These are phyloP conservation scores for Xerocomellus intermedius DNA, from an alignment of 768 basidiomycete genomes.

Conservation along the genomic window DNA sequence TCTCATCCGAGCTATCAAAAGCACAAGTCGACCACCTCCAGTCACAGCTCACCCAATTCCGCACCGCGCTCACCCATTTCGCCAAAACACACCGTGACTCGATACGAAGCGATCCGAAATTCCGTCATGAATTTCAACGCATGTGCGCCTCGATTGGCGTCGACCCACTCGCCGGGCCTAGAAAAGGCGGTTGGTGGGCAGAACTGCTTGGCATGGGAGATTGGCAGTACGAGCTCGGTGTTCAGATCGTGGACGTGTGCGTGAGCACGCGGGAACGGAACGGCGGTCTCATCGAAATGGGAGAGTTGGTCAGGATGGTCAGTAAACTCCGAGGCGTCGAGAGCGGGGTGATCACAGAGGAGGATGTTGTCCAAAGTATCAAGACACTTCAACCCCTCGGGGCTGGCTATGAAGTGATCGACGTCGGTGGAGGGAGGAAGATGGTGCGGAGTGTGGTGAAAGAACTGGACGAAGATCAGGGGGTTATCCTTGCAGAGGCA, in stretches of 20 bases:
- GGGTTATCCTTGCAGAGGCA: slow-evolving; percentile 74
- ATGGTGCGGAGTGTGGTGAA: slow-evolving; percentile 89
- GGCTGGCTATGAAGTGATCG: slow-evolving; percentile 87
- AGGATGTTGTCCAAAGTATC: slow-evolving; percentile 82
- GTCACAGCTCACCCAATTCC: slow-evolving; percentile 81
- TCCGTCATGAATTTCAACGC: slow-evolving; percentile 89
- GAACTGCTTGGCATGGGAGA: slow-evolving; percentile 86
- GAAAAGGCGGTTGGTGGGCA: slow-evolving; percentile 89
- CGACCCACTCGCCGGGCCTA: slow-evolving; percentile 83
- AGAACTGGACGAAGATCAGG: slow-evolving; percentile 88
- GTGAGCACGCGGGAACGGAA: slow-evolving; percentile 86
- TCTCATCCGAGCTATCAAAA: slow-evolving; percentile 76
- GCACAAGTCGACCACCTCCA: slow-evolving; percentile 78
- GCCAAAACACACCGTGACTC: slow-evolving; percentile 80
- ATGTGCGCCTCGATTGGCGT: slow-evolving; percentile 96
- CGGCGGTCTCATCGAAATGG: slow-evolving; percentile 89
- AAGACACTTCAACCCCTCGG: slow-evolving; percentile 85
- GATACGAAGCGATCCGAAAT: slow-evolving; percentile 80
- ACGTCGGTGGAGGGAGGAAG: slow-evolving; percentile 64
- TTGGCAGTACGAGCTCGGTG: slow-evolving; percentile 94
- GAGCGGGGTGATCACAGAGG: slow-evolving; percentile 73
- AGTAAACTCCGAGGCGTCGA: slow-evolving; percentile 69
- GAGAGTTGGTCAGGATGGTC: slow-evolving; percentile 78
- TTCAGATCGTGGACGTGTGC: slow-evolving; percentile 92
- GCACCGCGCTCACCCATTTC: slow-evolving; percentile 74